phyloP scores from a whole-genome alignment of 2,329 filamentous ascomycete species.

The Fusarium musae region DNA sequence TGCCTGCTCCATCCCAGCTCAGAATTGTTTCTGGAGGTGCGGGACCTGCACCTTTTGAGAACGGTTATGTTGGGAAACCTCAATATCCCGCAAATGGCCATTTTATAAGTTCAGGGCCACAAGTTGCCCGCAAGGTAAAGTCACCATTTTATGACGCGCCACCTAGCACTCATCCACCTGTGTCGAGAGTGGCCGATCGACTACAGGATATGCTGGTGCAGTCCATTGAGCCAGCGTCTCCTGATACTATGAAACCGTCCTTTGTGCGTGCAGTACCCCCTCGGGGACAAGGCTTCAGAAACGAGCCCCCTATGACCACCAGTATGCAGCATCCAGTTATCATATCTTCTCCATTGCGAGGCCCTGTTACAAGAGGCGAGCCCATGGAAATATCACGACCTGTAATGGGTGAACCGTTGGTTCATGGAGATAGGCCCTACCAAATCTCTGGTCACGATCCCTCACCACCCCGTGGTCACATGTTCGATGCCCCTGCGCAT shows the following conservation, averaged over 20 bases:
- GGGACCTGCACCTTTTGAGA: conserved; percentile 40
- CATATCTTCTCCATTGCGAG: conserved; percentile 35
- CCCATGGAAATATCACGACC: conserved; percentile 24
- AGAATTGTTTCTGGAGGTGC: conserved; percentile 32
- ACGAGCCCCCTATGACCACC: conserved; percentile 31
- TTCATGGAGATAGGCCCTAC: conserved; percentile 11
- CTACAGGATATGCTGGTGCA: conserved; percentile 58
- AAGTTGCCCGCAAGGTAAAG: conserved; percentile 45
- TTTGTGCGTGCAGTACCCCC: conserved; percentile 50
- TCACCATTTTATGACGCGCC: conserved; percentile 34
- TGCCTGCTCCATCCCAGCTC: conserved; percentile 34
- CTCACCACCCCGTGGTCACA: conserved; percentile 12
- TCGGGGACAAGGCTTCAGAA: conserved; percentile 38
- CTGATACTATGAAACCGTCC: conserved; percentile 48
- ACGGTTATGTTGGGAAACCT: conserved; percentile 45
- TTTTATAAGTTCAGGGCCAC: conserved; percentile 27
- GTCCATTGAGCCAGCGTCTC: conserved; percentile 59
- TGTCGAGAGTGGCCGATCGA: conserved; percentile 24
- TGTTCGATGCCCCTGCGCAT: conserved; percentile 21
- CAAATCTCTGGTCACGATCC: conserved; percentile 22
- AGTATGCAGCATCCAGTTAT: conserved; percentile 37
- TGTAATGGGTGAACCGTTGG: conserved; percentile 26
- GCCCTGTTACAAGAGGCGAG: conserved; percentile 28
- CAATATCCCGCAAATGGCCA: conserved; percentile 32
- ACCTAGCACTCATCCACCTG: conserved; percentile 36